Evolutionary conservation across 139 green algal genomes (phyloP).

Genomic region (Deuterostichococcus epilithicus): DNA sequence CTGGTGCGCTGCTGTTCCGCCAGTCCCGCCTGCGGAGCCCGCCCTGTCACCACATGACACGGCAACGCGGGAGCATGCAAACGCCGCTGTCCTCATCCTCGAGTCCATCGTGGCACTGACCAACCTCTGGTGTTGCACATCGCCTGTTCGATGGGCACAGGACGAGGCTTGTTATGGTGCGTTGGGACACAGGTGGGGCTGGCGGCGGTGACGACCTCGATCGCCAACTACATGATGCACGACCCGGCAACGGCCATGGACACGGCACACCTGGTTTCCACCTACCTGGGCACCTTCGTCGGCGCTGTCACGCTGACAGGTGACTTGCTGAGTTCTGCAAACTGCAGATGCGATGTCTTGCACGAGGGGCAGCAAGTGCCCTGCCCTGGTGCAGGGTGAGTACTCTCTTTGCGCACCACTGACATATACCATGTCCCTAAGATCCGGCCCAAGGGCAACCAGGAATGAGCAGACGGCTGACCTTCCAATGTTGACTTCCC

Average conservation of each 20-base stretch:
- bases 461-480: neutral
- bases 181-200: conserved; percentile 55
- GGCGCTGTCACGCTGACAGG: conserved; percentile 85
- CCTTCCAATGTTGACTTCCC: neutral
- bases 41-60: no score
- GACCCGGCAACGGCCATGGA: conserved; percentile 34
- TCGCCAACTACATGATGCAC: conserved; percentile 66
- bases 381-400: neutral
- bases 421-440: neutral
- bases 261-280: conserved; percentile 62
- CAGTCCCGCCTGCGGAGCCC: no score
- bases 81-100: no score
- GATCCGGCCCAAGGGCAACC: neutral
- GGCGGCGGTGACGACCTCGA: conserved; percentile 62
- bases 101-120: no score
- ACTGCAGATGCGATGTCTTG: neutral
- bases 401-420: neutral
- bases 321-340: neutral
- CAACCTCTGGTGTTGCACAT: no score
- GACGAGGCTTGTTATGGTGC: neutral
- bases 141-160: no score
- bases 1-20: no score
- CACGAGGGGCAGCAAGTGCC: neutral
- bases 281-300: conserved; percentile 76
- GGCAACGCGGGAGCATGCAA: no score